Conservation (phyloP, 1,284 basidiomycete species). For the Sanghuangporus weigelae region DNA sequence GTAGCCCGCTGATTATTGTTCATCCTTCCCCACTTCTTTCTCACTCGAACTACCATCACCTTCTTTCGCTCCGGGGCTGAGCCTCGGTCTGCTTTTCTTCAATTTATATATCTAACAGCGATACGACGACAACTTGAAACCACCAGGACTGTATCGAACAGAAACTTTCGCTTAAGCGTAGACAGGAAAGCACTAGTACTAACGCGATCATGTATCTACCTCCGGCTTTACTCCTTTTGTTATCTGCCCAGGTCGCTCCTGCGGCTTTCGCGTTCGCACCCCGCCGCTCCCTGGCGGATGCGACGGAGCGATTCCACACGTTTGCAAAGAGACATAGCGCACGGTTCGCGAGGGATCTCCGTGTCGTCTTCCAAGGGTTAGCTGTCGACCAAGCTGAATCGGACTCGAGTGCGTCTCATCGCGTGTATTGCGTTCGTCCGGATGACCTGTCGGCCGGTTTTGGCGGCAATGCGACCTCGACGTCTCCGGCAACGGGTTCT, state of each 20-base stretch:
- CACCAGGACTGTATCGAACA: neutral
- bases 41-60: neutral
- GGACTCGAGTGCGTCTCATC: conserved; percentile 2
- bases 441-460: conserved; percentile 5
- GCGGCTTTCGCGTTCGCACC: conserved; percentile 9
- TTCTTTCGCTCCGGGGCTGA: neutral
- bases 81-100: neutral
- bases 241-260: conserved; percentile 7
- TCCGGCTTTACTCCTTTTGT: conserved; percentile 10
- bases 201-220: conserved; percentile 7
- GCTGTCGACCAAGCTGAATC: conserved; percentile 27
- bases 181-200: neutral
- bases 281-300: conserved; percentile 11
- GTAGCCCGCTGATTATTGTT: neutral
- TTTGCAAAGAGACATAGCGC: conserved; percentile 46
- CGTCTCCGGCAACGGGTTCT: conserved; percentile 15
- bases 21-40: neutral
- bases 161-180: neutral
- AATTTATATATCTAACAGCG: neutral
- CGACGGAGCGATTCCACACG: conserved; percentile 31
- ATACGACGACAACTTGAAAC: neutral
- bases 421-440: conserved; percentile 15
- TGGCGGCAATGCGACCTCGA: conserved; percentile 3
- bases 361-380: conserved; percentile 52
- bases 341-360: conserved; percentile 60